phyloP scores from a whole-genome alignment of 2,329 filamentous ascomycete genomes.

The Tricladium varicosporioides region DNA sequence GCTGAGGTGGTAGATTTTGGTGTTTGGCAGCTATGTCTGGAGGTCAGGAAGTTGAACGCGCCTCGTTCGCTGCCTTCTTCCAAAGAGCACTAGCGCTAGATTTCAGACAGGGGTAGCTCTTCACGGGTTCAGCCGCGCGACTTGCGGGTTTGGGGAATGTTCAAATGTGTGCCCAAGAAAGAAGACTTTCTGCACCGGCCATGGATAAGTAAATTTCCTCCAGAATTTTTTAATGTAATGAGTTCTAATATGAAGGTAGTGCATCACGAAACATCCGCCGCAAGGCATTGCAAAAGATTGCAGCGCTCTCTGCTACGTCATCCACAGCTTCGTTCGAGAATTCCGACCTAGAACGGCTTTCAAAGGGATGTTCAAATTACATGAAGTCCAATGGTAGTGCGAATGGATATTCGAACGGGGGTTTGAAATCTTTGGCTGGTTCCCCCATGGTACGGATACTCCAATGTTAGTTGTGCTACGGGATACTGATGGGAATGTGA shows the following conservation, averaged over 20 bases:
- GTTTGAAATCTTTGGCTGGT: slow-evolving; percentile 45
- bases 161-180: neutral
- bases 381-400: slow-evolving; percentile 40
- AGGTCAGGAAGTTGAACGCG: slow-evolving; percentile 19
- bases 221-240: neutral
- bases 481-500: slow-evolving; percentile 17
- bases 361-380: slow-evolving; percentile 53
- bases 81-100: slow-evolving; percentile 20
- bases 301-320: slow-evolving; percentile 57
- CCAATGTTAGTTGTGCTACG: neutral
- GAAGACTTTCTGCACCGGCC: neutral
- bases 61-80: slow-evolving; percentile 24
- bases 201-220: slow-evolving; percentile 25
- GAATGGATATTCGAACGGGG: slow-evolving; percentile 48
- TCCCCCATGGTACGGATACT: slow-evolving; percentile 56
- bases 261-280: slow-evolving; percentile 56
- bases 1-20: slow-evolving; percentile 2
- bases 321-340: slow-evolving; percentile 54
- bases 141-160: neutral
- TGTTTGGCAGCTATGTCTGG: slow-evolving; percentile 3
- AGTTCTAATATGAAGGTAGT: slow-evolving; percentile 25
- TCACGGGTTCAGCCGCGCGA: neutral
- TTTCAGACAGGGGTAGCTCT: slow-evolving; percentile 31
- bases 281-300: slow-evolving; percentile 64
- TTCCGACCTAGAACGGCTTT: slow-evolving; percentile 62